Conservation (phyloP, 2,329 filamentous ascomycete species). For the Hawksworthiomyces lignivorus region DNA sequence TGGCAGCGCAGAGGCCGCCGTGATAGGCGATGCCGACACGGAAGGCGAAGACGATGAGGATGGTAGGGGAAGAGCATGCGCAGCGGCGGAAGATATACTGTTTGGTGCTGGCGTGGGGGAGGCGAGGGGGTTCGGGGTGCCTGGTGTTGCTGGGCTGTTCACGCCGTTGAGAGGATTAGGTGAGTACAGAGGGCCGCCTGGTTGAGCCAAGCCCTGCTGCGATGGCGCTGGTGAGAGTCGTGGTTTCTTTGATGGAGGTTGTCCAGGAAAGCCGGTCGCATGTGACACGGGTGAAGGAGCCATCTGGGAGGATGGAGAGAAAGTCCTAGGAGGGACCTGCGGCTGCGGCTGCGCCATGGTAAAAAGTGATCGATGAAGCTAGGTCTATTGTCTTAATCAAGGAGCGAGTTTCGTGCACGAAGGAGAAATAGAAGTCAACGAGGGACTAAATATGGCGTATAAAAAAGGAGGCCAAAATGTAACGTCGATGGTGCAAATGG, state of each 20-base stretch:
- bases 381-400: too few species aligned
- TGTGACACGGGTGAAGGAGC: conserved; percentile 14
- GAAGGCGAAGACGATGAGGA: conserved; percentile 43
- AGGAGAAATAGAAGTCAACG: too few species aligned
- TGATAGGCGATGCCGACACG: conserved; percentile 4
- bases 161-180: background rate
- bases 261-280: conserved; percentile 16
- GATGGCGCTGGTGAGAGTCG: conserved; percentile 13
- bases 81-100: background rate
- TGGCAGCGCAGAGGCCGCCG: conserved; percentile 3
- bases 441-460: too few species aligned
- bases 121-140: conserved; percentile 14
- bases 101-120: conserved; percentile 15
- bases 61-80: conserved; percentile 43
- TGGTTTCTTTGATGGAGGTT: conserved; percentile 18
- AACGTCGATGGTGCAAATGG: too few species aligned
- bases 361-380: background rate
- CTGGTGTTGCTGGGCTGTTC: conserved; percentile 13
- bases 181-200: conserved; percentile 7
- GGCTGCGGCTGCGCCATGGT: conserved; percentile 54
- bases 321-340: conserved; percentile 26
- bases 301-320: conserved; percentile 17
- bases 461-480: too few species aligned
- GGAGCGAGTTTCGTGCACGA: too few species aligned
- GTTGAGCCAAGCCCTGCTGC: conserved; percentile 8